Percentiles rank a stretch among this genome's conserved stretches.
phyloP scores from a whole-genome alignment of 2,329 filamentous ascomycete genomes.

The Fonsecaea pugnacius region DNA sequence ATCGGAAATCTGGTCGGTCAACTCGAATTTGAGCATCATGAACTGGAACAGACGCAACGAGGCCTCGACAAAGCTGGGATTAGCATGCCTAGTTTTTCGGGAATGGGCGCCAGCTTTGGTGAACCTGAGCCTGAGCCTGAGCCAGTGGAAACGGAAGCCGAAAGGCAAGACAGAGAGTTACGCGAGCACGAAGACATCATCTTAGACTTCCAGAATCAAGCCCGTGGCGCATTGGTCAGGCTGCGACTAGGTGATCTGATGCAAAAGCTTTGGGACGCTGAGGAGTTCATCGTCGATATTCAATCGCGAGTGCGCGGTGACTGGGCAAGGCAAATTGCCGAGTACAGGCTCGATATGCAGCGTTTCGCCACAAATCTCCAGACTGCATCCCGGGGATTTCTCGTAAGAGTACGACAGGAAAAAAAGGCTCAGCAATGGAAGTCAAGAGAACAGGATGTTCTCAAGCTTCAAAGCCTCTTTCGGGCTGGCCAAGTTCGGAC shows the following conservation, averaged over 20 bases:
- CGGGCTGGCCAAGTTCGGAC: conserved; percentile 58
- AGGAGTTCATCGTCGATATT: conserved; percentile 76
- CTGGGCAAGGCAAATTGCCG: conserved; percentile 79
- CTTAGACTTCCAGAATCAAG: conserved; percentile 81
- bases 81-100: conserved; percentile 96
- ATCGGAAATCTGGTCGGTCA: conserved; percentile 97
- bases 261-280: conserved; percentile 86
- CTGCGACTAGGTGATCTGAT: conserved; percentile 79
- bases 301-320: conserved; percentile 88
- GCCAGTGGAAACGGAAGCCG: conserved; percentile 82
- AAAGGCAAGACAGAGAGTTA: conserved; percentile 80
- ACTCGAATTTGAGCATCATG: conserved; percentile 95
- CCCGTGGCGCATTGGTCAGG: conserved; percentile 77
- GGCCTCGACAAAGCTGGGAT: conserved; percentile 93
- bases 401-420: conserved; percentile 68
- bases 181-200: conserved; percentile 74
- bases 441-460: conserved; percentile 70
- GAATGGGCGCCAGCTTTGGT: conserved; percentile 94
- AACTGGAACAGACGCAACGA: conserved; percentile 95
- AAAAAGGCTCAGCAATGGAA: conserved; percentile 71
- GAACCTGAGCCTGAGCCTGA: conserved; percentile 72
- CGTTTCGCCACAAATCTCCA: conserved; percentile 80
- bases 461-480: conserved; percentile 81
- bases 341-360: conserved; percentile 82
- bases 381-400: conserved; percentile 74